Evolutionary conservation across 768 basidiomycete genomes (phyloP), one percentile per base, ranked within the genome.

Genomic region (Clavaria fumosa): DNA sequence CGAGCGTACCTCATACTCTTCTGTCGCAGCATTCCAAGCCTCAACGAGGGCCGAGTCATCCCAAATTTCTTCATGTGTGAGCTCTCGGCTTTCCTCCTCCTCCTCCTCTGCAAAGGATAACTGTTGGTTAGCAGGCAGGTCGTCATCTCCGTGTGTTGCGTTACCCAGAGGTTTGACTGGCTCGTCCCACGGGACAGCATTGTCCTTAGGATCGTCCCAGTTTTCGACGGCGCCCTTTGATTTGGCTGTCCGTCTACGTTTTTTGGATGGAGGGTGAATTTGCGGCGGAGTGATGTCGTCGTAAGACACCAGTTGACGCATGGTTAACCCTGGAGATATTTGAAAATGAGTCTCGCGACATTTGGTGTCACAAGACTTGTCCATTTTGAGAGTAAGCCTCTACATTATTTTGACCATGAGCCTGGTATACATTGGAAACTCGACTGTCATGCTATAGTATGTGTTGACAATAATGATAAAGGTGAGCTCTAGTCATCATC

Each of bases 21-120:
- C 80, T 44, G 67, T 72, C 12, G 84, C 84, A 42, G 83, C 76
- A 52, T 86, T 69, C 84, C 84, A 86, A 14, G 84, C 84, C 37
- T 79, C 67, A 31, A 88, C 69, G 45, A 88, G 66, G 3, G 78
- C 80, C 23, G 79, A 78, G 52, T 88, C 84, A 45, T 88, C 84
- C 84, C 84, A 88, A 24, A 84, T 74, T 48, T 88, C 83, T 34
- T 75, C 69, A 23, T 77, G 67, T 6, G 76, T 72, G 41, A 84
- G 63, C 38, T 72, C 64, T 19, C 75, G 64, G 45, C 75, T 74
- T 48, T 77, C 72, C 22, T 66, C 63, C 19, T 65, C 61, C 2
- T 52, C 56, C n/a, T 57, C 60, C 4, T 54, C 54, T 4, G 53
- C 56, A 11, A 33, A 47, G 4, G 59, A 57, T 28, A 54, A 57